Conservation (phyloP, 257 asterid species). For the Ophiorrhiza pumila region DNA sequence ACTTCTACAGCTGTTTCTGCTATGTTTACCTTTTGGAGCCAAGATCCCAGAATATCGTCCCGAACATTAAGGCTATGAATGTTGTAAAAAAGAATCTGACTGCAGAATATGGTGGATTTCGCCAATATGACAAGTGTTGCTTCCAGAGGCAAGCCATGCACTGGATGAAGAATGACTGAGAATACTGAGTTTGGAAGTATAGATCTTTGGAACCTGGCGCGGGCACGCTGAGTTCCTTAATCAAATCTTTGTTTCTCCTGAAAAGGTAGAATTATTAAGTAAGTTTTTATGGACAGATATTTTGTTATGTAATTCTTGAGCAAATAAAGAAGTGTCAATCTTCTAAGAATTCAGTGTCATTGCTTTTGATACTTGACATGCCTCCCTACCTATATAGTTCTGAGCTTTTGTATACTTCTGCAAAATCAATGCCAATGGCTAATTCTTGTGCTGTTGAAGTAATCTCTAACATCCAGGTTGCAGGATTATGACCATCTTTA, state of each 20-base stretch:
- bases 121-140: slow-evolving; percentile 81
- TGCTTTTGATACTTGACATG: background rate
- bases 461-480: slow-evolving; percentile 87
- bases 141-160: slow-evolving; percentile 87
- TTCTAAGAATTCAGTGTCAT: background rate
- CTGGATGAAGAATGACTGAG: slow-evolving; percentile 59
- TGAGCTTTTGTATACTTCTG: slow-evolving; percentile 59
- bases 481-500: slow-evolving; percentile 72
- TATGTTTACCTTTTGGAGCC: slow-evolving; percentile 69
- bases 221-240: slow-evolving; percentile 63
- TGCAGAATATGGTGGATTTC: slow-evolving; percentile 84
- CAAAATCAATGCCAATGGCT: slow-evolving; percentile 62
- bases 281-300: background rate
- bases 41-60: slow-evolving; percentile 83
- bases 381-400: slow-evolving; percentile 46
- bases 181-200: slow-evolving; percentile 63
- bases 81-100: slow-evolving; percentile 75
- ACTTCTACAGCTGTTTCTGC: background rate
- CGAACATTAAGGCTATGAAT: slow-evolving; percentile 71
- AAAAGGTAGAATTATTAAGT: slow-evolving; percentile 7
- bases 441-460: slow-evolving; percentile 62
- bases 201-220: slow-evolving; percentile 48
- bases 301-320: background rate
- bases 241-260: slow-evolving; percentile 65
- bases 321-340: background rate